Evolutionary conservation across 306 rosid species (phyloP).

Genomic region (Cucumis hystrix): DNA sequence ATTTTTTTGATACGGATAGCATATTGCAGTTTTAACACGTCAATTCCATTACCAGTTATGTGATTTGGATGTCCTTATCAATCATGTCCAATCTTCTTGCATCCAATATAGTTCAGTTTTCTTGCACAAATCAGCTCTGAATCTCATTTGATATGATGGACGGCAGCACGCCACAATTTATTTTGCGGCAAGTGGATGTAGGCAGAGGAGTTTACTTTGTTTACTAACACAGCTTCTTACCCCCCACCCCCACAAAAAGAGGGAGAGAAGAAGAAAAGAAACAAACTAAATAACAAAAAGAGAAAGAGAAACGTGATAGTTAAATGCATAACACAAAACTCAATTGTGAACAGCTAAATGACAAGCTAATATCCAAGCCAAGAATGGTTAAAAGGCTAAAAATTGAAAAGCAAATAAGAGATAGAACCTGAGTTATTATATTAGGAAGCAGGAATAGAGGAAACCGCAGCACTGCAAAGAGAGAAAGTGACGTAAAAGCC

Average conservation of each 20-base stretch:
- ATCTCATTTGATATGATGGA: background rate
- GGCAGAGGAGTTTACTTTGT: background rate
- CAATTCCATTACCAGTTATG: background rate
- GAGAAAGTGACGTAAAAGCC: conserved; percentile 93
- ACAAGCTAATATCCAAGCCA: background rate
- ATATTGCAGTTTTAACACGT: background rate
- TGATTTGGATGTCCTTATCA: background rate
- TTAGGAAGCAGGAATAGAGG: conserved; percentile 98
- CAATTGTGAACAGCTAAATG: background rate
- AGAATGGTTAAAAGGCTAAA: background rate
- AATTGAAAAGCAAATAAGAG: background rate
- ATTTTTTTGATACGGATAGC: background rate
- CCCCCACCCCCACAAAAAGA: background rate
- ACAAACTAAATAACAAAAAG: background rate
- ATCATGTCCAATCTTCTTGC: background rate
- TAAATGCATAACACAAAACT: background rate
- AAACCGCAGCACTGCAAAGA: conserved; percentile 90
- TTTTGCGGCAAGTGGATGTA: background rate
- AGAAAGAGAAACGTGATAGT: background rate
- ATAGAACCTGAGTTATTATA: conserved; percentile 77
- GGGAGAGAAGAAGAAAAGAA: background rate
- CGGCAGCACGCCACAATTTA: background rate
- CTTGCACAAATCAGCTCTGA: background rate
- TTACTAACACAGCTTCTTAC: background rate
- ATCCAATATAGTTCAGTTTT: background rate